phyloP scores from a whole-genome alignment of 202 grass and related monocot genomes.

The Dendrocalamus latiflorus region DNA sequence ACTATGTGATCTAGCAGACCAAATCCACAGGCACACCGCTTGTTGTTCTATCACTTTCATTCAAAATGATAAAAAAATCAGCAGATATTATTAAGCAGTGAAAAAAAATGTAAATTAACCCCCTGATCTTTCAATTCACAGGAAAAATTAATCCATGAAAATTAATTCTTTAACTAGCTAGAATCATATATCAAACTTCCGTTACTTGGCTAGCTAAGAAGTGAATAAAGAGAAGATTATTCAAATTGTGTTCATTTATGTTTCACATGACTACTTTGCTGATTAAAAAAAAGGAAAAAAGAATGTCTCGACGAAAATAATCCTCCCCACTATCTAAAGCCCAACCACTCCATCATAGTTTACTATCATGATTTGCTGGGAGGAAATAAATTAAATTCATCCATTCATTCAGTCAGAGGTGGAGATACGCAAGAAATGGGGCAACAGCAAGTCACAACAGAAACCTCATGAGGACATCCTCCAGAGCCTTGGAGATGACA shows the following conservation, averaged over 20 bases:
- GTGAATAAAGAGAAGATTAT: not conserved
- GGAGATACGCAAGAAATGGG: not conserved
- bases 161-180: not conserved
- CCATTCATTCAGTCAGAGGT: not conserved
- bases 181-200: not conserved
- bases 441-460: not conserved
- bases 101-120: not conserved
- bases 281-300: not conserved
- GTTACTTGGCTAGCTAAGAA: not conserved
- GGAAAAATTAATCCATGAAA: not conserved
- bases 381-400: not conserved
- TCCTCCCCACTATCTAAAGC: not conserved
- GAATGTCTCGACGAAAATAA: not conserved
- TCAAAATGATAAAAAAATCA: not conserved
- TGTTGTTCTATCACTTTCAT: not conserved
- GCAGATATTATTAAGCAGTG: not conserved
- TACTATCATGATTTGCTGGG: not conserved
- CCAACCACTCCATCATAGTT: not conserved
- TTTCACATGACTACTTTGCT: not conserved
- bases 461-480: slow-evolving; percentile 68
- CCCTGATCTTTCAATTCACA: slow-evolving; percentile 11
- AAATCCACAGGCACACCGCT: not conserved
- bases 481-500: slow-evolving; percentile 69
- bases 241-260: not conserved
- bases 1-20: not conserved